phyloP scores from a whole-genome alignment of 1,139 yeast genomes.

The Scheffersomyces illinoinensis region DNA sequence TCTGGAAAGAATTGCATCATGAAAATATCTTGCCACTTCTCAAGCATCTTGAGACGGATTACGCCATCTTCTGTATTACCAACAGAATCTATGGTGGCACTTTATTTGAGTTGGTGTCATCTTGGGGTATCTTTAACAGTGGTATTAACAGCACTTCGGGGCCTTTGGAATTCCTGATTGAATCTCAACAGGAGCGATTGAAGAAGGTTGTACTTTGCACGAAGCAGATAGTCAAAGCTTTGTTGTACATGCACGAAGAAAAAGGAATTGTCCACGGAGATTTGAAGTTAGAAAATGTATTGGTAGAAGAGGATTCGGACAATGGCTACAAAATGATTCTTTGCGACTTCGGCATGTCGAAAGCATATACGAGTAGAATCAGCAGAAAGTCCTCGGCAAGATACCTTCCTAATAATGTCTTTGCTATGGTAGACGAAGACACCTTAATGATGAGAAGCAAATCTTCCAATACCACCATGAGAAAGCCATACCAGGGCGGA shows the following conservation, averaged over 20 bases:
- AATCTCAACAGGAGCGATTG: conserved; percentile 25
- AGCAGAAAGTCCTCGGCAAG: conserved; percentile 25
- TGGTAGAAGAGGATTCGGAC: conserved; percentile 46
- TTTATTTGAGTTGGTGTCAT: conserved; percentile 69
- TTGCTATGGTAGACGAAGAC: conserved; percentile 11
- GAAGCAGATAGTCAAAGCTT: conserved; percentile 59
- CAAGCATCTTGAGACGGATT: conserved; percentile 60
- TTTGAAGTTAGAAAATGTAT: conserved; percentile 81
- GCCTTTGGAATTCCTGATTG: conserved; percentile 32
- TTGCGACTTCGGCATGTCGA: conserved; percentile 89
- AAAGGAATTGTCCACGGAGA: conserved; percentile 84
- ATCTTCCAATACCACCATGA: conserved; percentile 38
- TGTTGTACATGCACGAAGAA: conserved; percentile 67
- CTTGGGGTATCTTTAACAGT: conserved; percentile 55
- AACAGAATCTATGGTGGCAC: conserved; percentile 79
- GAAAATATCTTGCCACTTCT: conserved; percentile 63
- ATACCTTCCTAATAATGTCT: not conserved
- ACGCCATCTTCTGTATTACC: conserved; percentile 72
- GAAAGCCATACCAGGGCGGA: conserved; percentile 39
- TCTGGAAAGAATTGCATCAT: conserved; percentile 74
- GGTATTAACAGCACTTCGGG: conserved; percentile 30
- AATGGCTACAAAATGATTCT: conserved; percentile 41
- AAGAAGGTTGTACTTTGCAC: conserved; percentile 31
- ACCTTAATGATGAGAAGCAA: conserved; percentile 42
- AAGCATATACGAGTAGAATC: conserved; percentile 33